phyloP scores from a whole-genome alignment of 768 basidiomycete genomes.

The Pseudohyphozyma bogoriensis region DNA sequence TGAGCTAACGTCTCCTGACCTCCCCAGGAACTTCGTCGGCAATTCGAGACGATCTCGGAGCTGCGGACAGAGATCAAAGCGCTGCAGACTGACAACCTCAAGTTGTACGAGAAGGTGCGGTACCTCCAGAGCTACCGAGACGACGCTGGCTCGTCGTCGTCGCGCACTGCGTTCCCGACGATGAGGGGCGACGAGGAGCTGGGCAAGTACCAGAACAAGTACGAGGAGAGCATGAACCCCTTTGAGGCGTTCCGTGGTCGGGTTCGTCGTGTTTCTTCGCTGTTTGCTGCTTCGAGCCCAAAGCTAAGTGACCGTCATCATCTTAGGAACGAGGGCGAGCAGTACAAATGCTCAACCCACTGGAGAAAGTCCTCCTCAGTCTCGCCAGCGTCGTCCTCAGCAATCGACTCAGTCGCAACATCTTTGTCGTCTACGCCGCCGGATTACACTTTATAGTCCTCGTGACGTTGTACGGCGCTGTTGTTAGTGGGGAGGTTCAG shows the following conservation, averaged over 20 bases:
- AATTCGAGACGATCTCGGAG: slow-evolving; percentile 88
- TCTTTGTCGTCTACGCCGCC: slow-evolving; percentile 79
- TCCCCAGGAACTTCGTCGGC: slow-evolving; percentile 76
- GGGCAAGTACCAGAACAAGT: slow-evolving; percentile 77
- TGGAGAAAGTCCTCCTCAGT: slow-evolving; percentile 76
- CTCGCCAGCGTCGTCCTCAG: slow-evolving; percentile 78
- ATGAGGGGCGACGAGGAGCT: slow-evolving; percentile 53
- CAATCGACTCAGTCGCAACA: slow-evolving; percentile 76
- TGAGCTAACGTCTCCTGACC: not conserved
- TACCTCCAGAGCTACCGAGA: slow-evolving; percentile 97
- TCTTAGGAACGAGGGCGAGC: slow-evolving; percentile 85
- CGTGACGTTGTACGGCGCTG: no score
- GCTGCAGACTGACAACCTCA: slow-evolving; percentile 88
- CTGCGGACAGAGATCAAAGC: slow-evolving; percentile 84
- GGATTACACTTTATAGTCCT: slow-evolving; percentile 70
- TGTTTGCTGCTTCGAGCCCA: not conserved
- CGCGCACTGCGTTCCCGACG: slow-evolving; percentile 10
- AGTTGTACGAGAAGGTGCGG: slow-evolving; percentile 95
- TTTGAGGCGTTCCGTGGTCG: slow-evolving; percentile 94
- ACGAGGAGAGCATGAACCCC: slow-evolving; percentile 95
- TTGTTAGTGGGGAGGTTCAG: no score
- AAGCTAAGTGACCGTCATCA: not conserved
- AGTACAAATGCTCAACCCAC: slow-evolving; percentile 77
- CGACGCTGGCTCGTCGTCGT: slow-evolving; percentile 40
- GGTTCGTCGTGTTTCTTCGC: slow-evolving; percentile 51